Evolutionary conservation across 1,139 yeast genomes (phyloP).

Genomic region (Fermentozyma sake): DNA sequence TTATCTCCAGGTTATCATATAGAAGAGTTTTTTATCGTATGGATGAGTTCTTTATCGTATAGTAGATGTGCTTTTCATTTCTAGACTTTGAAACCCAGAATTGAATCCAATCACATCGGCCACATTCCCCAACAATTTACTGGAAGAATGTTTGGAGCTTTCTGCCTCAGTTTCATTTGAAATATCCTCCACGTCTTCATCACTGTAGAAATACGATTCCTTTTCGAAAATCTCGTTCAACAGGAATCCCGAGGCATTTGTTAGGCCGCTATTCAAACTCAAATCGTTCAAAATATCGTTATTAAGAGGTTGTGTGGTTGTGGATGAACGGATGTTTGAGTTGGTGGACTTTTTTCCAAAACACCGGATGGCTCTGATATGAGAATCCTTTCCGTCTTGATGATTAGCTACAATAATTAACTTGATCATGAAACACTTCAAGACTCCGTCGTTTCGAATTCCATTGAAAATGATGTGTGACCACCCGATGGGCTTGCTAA

Average conservation of each 20-base stretch:
- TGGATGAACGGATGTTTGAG: conserved; percentile 2
- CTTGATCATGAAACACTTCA: conserved; percentile 72
- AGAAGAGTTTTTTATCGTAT: too few species aligned
- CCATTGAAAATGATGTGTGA: conserved; percentile 65
- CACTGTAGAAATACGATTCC: conserved; percentile 6
- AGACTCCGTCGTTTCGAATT: conserved; percentile 51
- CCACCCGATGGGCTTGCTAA: conserved; percentile 86
- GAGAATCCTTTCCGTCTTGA: conserved; percentile 96
- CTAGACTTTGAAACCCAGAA: conserved; percentile 40
- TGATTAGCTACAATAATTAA: conserved; percentile 75
- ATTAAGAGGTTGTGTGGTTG: too few species aligned
- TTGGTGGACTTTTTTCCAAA: conserved; percentile 31
- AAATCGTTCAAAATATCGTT: conserved; percentile 26
- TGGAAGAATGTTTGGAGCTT: conserved; percentile 6
- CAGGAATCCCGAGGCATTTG: too few species aligned
- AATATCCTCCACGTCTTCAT: conserved; percentile 8
- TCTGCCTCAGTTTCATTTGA: conserved; percentile 8
- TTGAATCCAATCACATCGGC: conserved; percentile 40
- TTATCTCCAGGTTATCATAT: too few species aligned
- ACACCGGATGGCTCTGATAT: conserved; percentile 69
- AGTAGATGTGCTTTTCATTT: conserved; percentile 35
- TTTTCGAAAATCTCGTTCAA: too few species aligned
- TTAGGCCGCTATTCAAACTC: conserved; percentile 18
- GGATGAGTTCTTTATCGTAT: conserved; percentile 18
- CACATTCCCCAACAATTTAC: conserved; percentile 34